Evolutionary conservation across 1,139 yeast species (phyloP).

Genomic region (Pichia sp.): DNA sequence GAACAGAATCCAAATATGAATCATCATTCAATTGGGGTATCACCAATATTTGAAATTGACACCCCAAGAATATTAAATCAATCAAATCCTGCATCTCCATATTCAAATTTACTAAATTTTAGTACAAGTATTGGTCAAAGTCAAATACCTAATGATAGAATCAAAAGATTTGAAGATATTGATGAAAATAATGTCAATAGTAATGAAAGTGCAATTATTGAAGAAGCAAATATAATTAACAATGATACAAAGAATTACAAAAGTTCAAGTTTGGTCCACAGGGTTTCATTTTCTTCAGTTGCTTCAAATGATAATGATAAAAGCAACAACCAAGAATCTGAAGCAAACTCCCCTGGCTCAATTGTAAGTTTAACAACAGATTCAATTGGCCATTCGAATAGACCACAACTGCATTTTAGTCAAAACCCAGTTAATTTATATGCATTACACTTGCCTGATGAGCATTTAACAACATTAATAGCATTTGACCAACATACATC

Average conservation of each 20-base stretch:
- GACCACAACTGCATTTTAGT: neutral
- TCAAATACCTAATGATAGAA: neutral
- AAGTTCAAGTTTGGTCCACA: neutral
- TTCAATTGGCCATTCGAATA: neutral
- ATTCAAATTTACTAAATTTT: neutral
- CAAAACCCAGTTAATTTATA: slow-evolving; percentile 7
- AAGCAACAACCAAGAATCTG: neutral
- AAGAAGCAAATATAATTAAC: neutral
- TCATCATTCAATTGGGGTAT: neutral
- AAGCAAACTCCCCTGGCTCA: slow-evolving; percentile 3
- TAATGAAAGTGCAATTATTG: neutral
- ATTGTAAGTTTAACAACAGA: neutral
- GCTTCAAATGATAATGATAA: neutral
- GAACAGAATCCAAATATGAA: neutral
- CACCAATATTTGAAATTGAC: slow-evolving; percentile 2
- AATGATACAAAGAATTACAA: neutral
- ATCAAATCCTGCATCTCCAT: slow-evolving; percentile 8
- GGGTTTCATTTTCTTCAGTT: neutral
- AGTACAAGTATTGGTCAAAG: neutral
- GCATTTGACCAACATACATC: slow-evolving; percentile 48
- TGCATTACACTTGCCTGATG: slow-evolving; percentile 19
- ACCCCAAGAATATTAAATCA: slow-evolving; percentile 1
- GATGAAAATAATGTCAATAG: neutral
- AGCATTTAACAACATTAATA: slow-evolving; percentile 28
- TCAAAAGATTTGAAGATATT: neutral